These are phyloP conservation scores for Auricularia sp. DNA, from an alignment of 768 basidiomycete species.

Conservation along the genomic window DNA sequence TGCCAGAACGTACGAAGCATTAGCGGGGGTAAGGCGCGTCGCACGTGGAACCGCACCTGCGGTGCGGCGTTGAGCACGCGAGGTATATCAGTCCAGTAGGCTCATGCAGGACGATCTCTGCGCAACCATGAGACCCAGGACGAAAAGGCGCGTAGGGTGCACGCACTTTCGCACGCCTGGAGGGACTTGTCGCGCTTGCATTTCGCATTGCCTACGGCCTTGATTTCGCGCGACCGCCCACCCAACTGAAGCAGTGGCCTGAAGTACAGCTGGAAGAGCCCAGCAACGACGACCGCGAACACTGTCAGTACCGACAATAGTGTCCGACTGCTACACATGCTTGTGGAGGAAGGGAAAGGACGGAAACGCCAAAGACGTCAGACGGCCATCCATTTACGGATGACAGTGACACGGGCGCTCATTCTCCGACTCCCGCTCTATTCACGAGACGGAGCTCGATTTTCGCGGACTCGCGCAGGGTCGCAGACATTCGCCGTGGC, in stretches of 20 bases:
- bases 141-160: neutral
- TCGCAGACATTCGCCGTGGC: no score
- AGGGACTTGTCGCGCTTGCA: constrained; percentile 46
- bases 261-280: constrained; percentile 38
- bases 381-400: neutral
- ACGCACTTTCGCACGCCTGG: constrained; percentile 59
- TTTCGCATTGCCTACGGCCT: constrained; percentile 35
- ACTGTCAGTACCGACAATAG: constrained; percentile 21
- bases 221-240: constrained; percentile 38
- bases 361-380: neutral
- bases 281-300: constrained; percentile 32
- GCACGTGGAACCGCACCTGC: neutral
- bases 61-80: constrained; percentile 44
- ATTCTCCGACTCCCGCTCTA: neutral
- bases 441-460: no score
- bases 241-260: constrained; percentile 32
- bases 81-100: constrained; percentile 49
- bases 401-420: neutral
- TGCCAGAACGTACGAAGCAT: constrained; percentile 10
- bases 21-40: neutral
- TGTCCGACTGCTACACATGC: neutral
- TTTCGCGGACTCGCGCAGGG: no score
- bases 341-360: neutral
- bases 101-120: constrained; percentile 52
- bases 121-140: constrained; percentile 1